Base-by-base conservation (phyloP, 768 basidiomycete genomes). In the Lactarius indigo region DNA sequence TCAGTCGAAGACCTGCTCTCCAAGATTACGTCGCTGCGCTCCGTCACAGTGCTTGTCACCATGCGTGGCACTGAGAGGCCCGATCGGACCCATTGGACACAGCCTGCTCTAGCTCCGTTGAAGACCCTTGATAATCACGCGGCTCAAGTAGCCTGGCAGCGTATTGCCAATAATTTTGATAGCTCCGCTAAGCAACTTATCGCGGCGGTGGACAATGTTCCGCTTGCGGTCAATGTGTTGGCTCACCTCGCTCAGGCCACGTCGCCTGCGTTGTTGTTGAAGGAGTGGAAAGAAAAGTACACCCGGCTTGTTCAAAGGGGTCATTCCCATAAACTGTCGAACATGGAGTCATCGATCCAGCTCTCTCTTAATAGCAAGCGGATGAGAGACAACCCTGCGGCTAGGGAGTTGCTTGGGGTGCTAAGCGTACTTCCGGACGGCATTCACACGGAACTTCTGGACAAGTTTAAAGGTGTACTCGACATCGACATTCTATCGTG, bases 41-140 rank as follows among this genome's bases (percentile, higher is more conserved):
- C 3, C 5, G 39, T 55, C 28, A 61, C 65, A 1, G 26, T 66
- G 20, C 28, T 66, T 15, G 30, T 66, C 54, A 66, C 65, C 8
- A 66, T 61, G 60, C 33, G 65, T 20, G 65, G 65, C 37, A 39
- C 26, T 5, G 56, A 26, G 26, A 37, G 59, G 28, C 65, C 65
- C 18, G 59, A n/a, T 33, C 18, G 56, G 50, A 66, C 59, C 17
- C 30, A 17, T 2, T 66, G 65, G 65, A 59, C 65, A 20, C 35
- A 44, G 18, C 65, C 65, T 8, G 20, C 26, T 17, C 30, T 66
- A 2, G 37, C 50, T 7, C 52, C 65, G n/a, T 28, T 66, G 15
- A 26, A 13, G 33, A 60, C 65, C 9, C 54, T 66, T 4, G 30
- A 13, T 42, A 31, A 31, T 42, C 37, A 56, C 10, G 39, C 59